Base-by-base conservation (phyloP, 495 filamentous ascomycete genomes). In the Penicillium cataractarum region DNA sequence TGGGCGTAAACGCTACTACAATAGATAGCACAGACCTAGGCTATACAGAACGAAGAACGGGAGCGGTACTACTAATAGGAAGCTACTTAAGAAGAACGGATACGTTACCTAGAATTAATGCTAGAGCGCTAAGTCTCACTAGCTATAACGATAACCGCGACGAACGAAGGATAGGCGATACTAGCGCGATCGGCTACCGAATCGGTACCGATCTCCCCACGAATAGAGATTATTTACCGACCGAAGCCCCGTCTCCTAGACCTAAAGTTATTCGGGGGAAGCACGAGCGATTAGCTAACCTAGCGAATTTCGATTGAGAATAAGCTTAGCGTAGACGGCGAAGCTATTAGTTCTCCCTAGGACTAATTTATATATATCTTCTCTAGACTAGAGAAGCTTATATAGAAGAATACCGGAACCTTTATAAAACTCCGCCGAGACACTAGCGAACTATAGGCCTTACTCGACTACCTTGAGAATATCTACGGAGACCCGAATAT, bases 351-450 rank as follows among this genome's bases (percentile, higher is more conserved):
- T n/a, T 31, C 19, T 4, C 37, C 19, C 4, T 19, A 54, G 24
- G 58, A 54, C 21, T 19, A 61, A 39, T 61, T 55, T 13, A 44
- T 46, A 6, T 61, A 61, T 22, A 27, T 61, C 0, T 61, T 61
- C 49, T 61, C 58, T 33, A 31, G 58, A 26, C 37, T 61, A 33
- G 58, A 61, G 58, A 61, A 61, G 49, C 49, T 55, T 2, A 50
- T 39, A 0, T 55, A 7, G 50, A 61, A 61, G 50, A 61, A 61
- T 17, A 61, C 58, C 26, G 27, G 50, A 55, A 55, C 39, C 15
- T 61, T 42, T 26, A 39, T 55, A 39, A 61, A 61, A 61, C 21
- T 54, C 6, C 58, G 50, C 17, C 29, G 39, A 24, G 32, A 53
- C 19, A 49, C 52, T 24, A 7, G 49, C 27, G 40, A 54, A 40